phyloP scores from a whole-genome alignment of 1,284 basidiomycete species.

The Puccinia triticina region DNA sequence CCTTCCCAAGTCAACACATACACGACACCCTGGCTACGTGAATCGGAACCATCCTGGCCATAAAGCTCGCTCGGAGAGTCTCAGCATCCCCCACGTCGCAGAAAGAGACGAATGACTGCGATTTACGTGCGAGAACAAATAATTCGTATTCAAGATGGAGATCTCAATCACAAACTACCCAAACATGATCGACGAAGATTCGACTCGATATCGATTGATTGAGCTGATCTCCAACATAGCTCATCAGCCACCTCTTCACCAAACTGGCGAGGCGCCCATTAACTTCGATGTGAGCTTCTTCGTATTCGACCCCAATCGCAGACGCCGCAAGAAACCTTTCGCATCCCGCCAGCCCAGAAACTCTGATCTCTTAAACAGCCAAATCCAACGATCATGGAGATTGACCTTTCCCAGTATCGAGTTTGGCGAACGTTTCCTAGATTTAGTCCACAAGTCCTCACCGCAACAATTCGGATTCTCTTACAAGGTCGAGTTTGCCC shows the following conservation, averaged over 20 bases:
- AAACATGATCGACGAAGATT: neutral
- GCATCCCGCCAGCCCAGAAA: neutral
- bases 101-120: neutral
- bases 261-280: neutral
- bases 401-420: slow-evolving; percentile 35
- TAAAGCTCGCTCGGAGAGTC: too few relatives aligned
- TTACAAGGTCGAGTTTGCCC: slow-evolving; percentile 10
- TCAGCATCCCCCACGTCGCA: too few relatives aligned
- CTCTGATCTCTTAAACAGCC: neutral
- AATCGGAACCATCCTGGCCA: neutral
- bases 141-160: slow-evolving; percentile 5
- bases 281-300: slow-evolving; percentile 38
- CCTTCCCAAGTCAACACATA: neutral
- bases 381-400: slow-evolving; percentile 1
- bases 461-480: slow-evolving; percentile 21
- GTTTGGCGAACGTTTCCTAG: slow-evolving; percentile 33
- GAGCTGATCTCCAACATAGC: slow-evolving; percentile 31
- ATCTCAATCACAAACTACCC: slow-evolving; percentile 27
- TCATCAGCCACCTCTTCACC: slow-evolving; percentile 26
- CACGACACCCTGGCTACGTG: neutral
- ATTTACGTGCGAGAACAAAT: neutral
- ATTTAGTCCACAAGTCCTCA: neutral
- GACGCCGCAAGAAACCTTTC: neutral
- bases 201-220: slow-evolving; percentile 18
- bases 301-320: neutral